A percentile compares a stretch with the other conserved stretches of the same genome.
Conservation (phyloP, 1,284 basidiomycete species). For the Marasmius oreades region DNA sequence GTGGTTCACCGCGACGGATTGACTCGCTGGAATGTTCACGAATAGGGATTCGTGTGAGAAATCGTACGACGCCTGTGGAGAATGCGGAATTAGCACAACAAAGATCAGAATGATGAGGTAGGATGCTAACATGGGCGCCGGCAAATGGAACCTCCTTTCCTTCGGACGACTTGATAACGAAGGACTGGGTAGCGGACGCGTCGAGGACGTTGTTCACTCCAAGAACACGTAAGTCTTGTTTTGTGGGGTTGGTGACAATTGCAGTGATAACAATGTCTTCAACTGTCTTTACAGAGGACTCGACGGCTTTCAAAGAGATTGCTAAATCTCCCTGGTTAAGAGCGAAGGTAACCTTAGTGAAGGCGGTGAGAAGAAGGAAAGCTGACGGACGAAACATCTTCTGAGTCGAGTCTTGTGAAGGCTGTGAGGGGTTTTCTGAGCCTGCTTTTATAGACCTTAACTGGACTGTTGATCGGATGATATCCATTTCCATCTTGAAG, state of each 20-base stretch:
- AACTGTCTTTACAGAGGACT: constrained; percentile 6
- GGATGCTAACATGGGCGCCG: constrained; percentile 12
- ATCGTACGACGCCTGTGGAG: constrained; percentile 10
- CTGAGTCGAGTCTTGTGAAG: not conserved
- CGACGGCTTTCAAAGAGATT: constrained; percentile 11
- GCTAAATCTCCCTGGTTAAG: constrained; percentile 9
- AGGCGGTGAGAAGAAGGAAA: constrained; percentile 6
- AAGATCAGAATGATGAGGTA: not conserved
- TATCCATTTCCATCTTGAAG: too few relatives aligned
- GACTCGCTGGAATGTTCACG: constrained; percentile 18
- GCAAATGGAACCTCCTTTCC: constrained; percentile 15
- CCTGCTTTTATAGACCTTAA: too few relatives aligned
- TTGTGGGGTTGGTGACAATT: constrained; percentile 16
- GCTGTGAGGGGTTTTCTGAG: too few relatives aligned
- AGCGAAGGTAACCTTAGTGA: constrained; percentile 8
- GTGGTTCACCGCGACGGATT: constrained; percentile 17
- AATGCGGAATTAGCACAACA: not conserved
- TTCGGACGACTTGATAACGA: constrained; percentile 13
- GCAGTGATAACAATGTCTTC: constrained; percentile 13
- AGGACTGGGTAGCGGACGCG: constrained; percentile 13
- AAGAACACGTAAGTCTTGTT: constrained; percentile 15
- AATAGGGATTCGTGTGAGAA: constrained; percentile 12
- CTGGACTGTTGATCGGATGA: too few relatives aligned
- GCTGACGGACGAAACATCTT: constrained; percentile 10
- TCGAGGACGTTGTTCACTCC: constrained; percentile 17